Percentiles rank a stretch among this genome's conserved stretches.
Evolutionary conservation across 2,329 filamentous ascomycete species (phyloP).

Genomic region (Sphaerulina musiva): DNA sequence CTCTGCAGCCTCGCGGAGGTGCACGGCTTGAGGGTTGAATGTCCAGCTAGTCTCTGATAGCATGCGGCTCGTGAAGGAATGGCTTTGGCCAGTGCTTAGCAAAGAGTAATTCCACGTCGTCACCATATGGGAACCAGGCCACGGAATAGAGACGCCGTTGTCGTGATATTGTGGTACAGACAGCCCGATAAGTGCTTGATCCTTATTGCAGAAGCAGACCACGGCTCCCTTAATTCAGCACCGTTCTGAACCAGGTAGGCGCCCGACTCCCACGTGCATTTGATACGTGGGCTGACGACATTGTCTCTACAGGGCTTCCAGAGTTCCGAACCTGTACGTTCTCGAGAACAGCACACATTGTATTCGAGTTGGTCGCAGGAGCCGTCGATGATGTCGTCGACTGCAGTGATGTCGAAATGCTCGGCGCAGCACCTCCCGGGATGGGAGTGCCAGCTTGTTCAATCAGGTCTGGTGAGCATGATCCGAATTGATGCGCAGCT

Average conservation of each 20-base stretch:
- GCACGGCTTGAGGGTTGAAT: neutral
- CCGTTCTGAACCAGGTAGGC: slow-evolving; percentile 6
- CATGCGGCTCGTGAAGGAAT: no score
- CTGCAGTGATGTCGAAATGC: neutral
- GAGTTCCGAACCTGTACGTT: neutral
- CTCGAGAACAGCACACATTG: neutral
- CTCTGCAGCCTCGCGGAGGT: neutral
- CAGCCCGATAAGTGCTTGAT: no score
- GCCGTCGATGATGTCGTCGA: neutral
- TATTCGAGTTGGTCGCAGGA: neutral
- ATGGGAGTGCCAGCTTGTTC: neutral
- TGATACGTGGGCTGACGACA: neutral
- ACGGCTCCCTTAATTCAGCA: slow-evolving; percentile 1
- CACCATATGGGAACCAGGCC: no score
- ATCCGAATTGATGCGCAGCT: neutral
- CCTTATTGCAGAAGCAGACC: neutral
- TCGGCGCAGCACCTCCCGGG: neutral
- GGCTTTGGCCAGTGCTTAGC: no score
- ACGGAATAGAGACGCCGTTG: no score
- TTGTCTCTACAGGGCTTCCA: neutral
- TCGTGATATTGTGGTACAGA: no score
- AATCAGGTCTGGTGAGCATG: neutral
- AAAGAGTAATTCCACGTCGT: no score
- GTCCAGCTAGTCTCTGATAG: no score
- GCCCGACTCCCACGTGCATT: neutral